These are phyloP conservation scores for Acephala macrosclerotiorum DNA, from an alignment of 2,329 filamentous ascomycete genomes.

Conservation along the genomic window DNA sequence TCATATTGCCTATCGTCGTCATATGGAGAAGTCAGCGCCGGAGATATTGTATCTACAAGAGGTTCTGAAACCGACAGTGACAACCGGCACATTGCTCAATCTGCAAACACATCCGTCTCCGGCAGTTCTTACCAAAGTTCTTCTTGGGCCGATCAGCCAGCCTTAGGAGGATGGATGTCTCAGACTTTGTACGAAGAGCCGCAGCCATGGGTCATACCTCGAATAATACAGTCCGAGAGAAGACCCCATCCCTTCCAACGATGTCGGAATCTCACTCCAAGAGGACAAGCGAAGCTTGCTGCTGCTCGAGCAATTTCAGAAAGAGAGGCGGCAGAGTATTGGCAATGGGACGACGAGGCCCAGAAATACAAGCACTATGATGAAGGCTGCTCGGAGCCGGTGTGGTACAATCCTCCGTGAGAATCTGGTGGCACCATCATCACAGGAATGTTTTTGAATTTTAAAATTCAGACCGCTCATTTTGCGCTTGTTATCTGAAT, in stretches of 20 bases:
- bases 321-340: neutral
- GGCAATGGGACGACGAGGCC: constrained; percentile 2
- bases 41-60: neutral
- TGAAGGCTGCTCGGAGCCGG: neutral
- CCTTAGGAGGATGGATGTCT: neutral
- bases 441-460: neutral
- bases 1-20: neutral
- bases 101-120: neutral
- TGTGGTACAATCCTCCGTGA: constrained; percentile 4
- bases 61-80: neutral
- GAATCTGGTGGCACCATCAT: neutral
- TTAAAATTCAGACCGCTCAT: too few species aligned
- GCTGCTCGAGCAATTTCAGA: neutral
- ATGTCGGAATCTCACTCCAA: neutral
- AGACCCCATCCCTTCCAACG: neutral
- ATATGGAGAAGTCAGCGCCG: neutral
- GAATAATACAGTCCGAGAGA: neutral
- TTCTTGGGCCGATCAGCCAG: neutral
- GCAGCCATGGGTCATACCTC: neutral
- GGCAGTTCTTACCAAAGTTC: neutral
- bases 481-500: too few species aligned
- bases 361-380: constrained; percentile 7
- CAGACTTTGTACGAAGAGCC: neutral
- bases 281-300: neutral
- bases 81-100: neutral